These are phyloP conservation scores for Trichopus zeylanicus DNA, from an alignment of 116 monocot species.

Conservation along the genomic window DNA sequence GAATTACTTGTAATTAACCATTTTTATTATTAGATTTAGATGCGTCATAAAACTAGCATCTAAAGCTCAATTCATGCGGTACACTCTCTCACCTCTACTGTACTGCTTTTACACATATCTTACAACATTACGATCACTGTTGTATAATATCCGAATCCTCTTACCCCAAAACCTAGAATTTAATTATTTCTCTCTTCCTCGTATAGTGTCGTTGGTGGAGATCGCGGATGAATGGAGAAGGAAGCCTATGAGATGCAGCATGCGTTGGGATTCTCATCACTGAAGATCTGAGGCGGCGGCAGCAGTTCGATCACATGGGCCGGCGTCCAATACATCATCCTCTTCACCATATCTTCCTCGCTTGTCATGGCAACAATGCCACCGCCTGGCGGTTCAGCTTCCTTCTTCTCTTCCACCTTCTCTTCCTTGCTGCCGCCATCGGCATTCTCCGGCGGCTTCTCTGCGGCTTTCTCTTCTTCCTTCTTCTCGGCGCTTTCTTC, in stretches of 20 bases:
- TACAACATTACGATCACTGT: too few species aligned
- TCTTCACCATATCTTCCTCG: constrained; percentile 40
- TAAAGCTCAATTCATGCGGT: too few species aligned
- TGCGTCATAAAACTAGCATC: too few species aligned
- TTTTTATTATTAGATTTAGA: too few species aligned
- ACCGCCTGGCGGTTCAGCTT: constrained; percentile 7
- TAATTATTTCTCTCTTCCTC: too few species aligned
- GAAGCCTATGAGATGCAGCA: constrained; percentile 55
- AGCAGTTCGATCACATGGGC: constrained; percentile 38
- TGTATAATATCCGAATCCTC: too few species aligned
- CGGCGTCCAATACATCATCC: constrained; percentile 45
- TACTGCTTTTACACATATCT: too few species aligned
- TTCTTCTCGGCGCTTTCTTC: constrained; percentile 16
- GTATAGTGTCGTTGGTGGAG: too few species aligned
- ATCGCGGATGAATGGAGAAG: not conserved
- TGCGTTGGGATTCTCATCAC: constrained; percentile 95
- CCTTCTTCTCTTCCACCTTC: constrained; percentile 12
- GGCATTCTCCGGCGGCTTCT: not conserved
- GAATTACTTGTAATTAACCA: too few species aligned
- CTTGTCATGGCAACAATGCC: not conserved
- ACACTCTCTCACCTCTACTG: too few species aligned
- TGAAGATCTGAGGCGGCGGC: constrained; percentile 79
- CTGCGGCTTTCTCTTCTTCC: constrained; percentile 8
- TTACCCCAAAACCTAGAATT: too few species aligned
- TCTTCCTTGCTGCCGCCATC: constrained; percentile 9